Base-by-base conservation (phyloP, 306 rosid genomes). In the Glycine latifolia region DNA sequence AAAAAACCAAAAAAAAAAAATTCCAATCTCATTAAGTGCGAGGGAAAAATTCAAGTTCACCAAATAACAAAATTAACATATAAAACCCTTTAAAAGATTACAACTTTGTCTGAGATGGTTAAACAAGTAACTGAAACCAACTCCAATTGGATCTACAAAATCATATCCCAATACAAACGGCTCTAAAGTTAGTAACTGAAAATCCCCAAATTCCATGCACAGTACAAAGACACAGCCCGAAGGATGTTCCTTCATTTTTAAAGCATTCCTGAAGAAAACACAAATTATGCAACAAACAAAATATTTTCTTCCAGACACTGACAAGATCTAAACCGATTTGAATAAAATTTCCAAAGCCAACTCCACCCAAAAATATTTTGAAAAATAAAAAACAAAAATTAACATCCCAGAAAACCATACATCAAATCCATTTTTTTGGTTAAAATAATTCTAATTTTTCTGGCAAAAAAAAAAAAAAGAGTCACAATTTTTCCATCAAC, bases 121-220 rank as follows among this genome's bases (percentile, higher is more conserved):
- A 74, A 73, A 15, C 67, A 80, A 39, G 35, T 44, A 78, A 79
- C 77, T 2, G 66, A 49, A 82, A 75, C 41, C 76, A 56, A 39
- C 54, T 79, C 56, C 58, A 75, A 80, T 76, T 35, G 75, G 84
- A 88, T 80, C 82, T 37, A 53, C 62, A 72, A 33, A 80, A 71
- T 54, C 77, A 66, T 39, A 1, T 9, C 31, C 44, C 61, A 72
- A 66, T 9, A 67, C 14, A 76, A 5, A 59, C 67, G 31, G 56
- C 53, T 70, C 35, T 16, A 47, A 74, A 39, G 7, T 47, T 12
- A 75, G 31, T 3, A 3, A 17, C 31, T 54, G 35, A 2, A 26
- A 33, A 59, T 67, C 58, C 14, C 52, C 3, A 71, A 16, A 49
- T 41, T 37, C 7, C 20, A 61, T 59, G 14, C n/a, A 82, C 26